These are phyloP conservation scores for Fusarium kyushuense DNA, from an alignment of 2,329 filamentous ascomycete genomes.

Conservation along the genomic window DNA sequence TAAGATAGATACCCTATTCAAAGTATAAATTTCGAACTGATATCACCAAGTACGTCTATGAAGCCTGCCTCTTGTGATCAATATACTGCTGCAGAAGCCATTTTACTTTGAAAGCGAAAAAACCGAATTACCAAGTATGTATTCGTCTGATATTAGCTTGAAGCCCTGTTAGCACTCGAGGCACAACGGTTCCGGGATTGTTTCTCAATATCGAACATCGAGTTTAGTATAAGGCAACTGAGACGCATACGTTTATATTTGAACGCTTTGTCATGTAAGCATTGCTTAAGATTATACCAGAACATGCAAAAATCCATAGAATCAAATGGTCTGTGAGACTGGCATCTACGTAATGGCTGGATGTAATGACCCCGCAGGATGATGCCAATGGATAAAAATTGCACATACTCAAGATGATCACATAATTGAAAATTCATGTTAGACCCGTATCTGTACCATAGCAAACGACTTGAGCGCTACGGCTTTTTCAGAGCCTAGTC, in stretches of 20 bases:
- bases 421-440: constrained; percentile 56
- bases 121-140: too few species aligned
- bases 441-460: constrained; percentile 76
- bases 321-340: neutral
- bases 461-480: constrained; percentile 65
- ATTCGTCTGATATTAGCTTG: neutral
- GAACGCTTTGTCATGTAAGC: neutral
- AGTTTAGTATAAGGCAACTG: neutral
- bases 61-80: too few species aligned
- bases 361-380: neutral
- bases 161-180: too few species aligned
- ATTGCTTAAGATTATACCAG: neutral
- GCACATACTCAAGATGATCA: constrained; percentile 9
- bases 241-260: neutral
- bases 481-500: constrained; percentile 70
- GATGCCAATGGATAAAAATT: constrained; percentile 8
- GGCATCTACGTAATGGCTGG: neutral
- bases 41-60: neutral
- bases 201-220: neutral
- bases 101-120: too few species aligned
- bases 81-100: too few species aligned
- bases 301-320: neutral
- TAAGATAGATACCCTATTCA: neutral
- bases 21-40: neutral
- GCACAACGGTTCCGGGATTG: too few species aligned